A percentile compares a stretch with the other conserved stretches of the same genome.
phyloP scores from a whole-genome alignment of 2,329 filamentous ascomycete species.

The Trichoderma sp. region DNA sequence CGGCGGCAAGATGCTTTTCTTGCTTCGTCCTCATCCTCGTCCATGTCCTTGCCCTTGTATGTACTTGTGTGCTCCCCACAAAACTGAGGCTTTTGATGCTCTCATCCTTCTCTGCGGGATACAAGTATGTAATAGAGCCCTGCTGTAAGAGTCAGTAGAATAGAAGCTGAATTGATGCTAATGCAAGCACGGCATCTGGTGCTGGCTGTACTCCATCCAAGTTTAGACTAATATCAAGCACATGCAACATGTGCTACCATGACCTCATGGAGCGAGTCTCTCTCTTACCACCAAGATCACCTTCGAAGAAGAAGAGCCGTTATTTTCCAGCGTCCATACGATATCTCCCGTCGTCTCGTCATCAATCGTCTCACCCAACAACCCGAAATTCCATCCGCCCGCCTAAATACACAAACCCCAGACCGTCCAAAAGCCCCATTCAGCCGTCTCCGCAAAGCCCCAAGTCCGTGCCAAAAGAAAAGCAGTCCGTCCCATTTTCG shows the following conservation, averaged over 20 bases:
- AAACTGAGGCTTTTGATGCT: background rate
- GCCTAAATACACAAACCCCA: background rate
- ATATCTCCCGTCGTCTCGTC: background rate
- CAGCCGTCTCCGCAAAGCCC: background rate
- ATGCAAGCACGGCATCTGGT: background rate
- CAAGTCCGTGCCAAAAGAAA: background rate
- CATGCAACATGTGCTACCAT: background rate
- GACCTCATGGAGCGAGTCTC: background rate
- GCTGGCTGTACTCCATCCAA: background rate
- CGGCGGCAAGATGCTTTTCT: slow-evolving; percentile 1
- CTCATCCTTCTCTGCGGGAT: background rate
- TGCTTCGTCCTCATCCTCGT: background rate
- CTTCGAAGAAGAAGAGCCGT: background rate
- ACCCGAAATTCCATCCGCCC: background rate
- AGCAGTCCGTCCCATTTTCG: background rate
- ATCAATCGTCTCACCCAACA: background rate
- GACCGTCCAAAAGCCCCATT: background rate
- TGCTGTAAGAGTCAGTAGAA: background rate
- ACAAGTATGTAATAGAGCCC: background rate
- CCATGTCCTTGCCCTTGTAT: background rate
- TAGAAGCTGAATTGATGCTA: background rate
- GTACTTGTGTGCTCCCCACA: background rate
- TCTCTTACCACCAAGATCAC: background rate
- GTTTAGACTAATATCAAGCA: background rate
- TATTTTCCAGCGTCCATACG: background rate